Base-by-base conservation (phyloP, 352 stramenopile genomes). In the Phytophthora boehmeriae region DNA sequence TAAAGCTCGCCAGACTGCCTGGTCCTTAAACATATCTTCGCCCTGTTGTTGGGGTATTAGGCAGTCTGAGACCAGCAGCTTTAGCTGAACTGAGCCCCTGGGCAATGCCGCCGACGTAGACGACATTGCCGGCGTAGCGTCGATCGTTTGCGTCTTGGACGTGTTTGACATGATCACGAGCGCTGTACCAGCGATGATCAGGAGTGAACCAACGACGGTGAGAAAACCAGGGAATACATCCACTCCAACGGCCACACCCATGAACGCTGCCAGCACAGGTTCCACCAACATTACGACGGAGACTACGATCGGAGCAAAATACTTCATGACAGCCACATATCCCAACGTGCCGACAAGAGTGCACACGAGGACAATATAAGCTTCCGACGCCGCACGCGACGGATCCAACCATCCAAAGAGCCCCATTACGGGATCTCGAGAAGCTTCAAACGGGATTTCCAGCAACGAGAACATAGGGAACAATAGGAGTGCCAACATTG, bases 241-340 rank as follows among this genome's bases (percentile, higher is more conserved):
- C n/a, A 95, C 86, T 14, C 84, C 81, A 11, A 85, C 68, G 17
- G 69, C 75, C 9, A 93, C 73, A 22, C 88, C 90, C 63, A 97
- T 90, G 17, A 89, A 73, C 2, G 78, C 77, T 3, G 82, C 89
- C 10, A 94, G 43, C 42, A 95, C 71, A 10, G 90, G 90, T 68
- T 97, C 89, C n/a, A 97, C 62, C 10, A 97, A 71, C 73, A 92
- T 95, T 28, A 96, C 89, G 27, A 95, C 90, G 8, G 88, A 89
- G 28, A 96, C 77, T 20, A 97, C 89, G 49, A 97, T 90, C 22
- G 89, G 78, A 41, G 93, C 85, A 42, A 97, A 97, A 70, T 97
- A 97, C 53, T 97, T 97, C 79, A 97, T 89, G 10, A 93, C 86
- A 2, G 77, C 76, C 41, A 97, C 63, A 58, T 95, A 97, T 10